Evolutionary conservation across 192 early-diverging fungal species (phyloP), one percentile per base, ranked within the genome.

Genomic region (Mortierella claussenii): DNA sequence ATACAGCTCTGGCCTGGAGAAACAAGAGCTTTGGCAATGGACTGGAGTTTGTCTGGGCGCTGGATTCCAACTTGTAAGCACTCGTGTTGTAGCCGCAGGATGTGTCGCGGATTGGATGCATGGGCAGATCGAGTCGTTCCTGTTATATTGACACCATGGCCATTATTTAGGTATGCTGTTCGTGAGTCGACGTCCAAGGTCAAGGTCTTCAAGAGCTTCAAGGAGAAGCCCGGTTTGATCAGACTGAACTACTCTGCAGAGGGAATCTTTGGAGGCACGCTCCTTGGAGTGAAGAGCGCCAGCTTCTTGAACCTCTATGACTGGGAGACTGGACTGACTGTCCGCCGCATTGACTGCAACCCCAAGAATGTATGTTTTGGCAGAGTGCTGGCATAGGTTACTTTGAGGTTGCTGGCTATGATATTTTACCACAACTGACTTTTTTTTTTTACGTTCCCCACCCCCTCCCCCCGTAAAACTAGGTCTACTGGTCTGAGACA

Each of bases 1-100:
- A 99, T 81, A 99, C 98, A 21, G 98, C 98, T 6, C 87, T 99
- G 45, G 96, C 98, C 5, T 99, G 98, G 98, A 88, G 98, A 80
- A 99, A 99, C 89, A 99, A 99, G 88, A 92, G 92, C 56, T 99
- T 98, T 82, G 98, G 98, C 18, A 92, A 88, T 36, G 98, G 91
- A 3, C 78, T 94, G 40, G 98, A 98, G 62, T 97, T 98, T 88
- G 98, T 97, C 12, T 99, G 98, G 98, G 95, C 95, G n/a, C 80
- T 88, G 54, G 95, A 98, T 81, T 97, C 96, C 21, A 98, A 97
- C 78, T 90, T 97, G 82, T 94, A 81, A 42, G 82, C 49, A 47
- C 33, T 27, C 37, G n/a, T n/a, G n/a, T n/a, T n/a, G n/a, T n/a
- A n/a, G n/a, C n/a, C n/a, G n/a, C n/a, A n/a, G n/a, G n/a, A n/a